phyloP scores from a whole-genome alignment of 306 rosid genomes.

The Mimosa bimucronata region DNA sequence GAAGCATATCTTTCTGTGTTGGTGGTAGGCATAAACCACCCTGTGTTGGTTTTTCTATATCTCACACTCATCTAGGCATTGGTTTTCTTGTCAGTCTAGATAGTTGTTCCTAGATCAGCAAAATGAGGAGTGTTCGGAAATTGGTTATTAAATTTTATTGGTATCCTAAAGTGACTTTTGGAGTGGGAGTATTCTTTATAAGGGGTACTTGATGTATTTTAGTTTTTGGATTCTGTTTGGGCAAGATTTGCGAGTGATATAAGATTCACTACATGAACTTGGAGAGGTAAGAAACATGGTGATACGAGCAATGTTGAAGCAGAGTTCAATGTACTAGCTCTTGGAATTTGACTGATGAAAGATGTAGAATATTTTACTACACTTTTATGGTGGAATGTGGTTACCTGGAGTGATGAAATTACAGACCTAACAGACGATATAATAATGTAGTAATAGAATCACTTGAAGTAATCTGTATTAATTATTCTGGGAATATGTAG shows the following conservation, averaged over 20 bases:
- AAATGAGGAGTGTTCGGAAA: neutral
- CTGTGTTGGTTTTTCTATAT: neutral
- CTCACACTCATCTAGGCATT: neutral
- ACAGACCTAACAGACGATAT: no score
- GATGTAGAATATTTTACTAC: no score
- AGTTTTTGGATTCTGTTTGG: neutral
- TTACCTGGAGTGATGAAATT: no score
- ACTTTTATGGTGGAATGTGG: no score
- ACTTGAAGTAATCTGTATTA: no score
- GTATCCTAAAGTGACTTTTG: neutral
- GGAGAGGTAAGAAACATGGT: no score
- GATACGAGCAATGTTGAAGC: no score
- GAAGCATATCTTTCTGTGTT: neutral
- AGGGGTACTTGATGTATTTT: neutral
- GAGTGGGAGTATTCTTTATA: neutral
- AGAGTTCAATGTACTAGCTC: no score
- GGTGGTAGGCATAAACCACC: neutral
- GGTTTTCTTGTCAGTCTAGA: neutral
- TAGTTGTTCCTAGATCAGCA: neutral
- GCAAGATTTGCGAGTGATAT: neutral
- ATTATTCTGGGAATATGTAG: no score
- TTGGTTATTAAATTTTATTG: neutral
- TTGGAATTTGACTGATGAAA: no score
- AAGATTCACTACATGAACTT: neutral
- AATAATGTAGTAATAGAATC: no score